phyloP scores from a whole-genome alignment of 306 rosid genomes.

The Quercus variabilis region DNA sequence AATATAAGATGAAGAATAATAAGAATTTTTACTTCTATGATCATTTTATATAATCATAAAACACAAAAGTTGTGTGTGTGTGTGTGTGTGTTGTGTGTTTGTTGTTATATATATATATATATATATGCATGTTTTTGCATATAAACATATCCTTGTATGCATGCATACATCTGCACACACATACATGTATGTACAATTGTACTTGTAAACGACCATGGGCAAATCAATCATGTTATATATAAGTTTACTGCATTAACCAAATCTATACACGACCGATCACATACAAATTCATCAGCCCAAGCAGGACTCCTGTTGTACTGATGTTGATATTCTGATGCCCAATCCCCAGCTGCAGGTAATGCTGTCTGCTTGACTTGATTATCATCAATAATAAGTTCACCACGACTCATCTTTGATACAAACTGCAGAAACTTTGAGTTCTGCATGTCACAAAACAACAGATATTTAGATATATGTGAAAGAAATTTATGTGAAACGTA shows the following conservation, averaged over 20 bases:
- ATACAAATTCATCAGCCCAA: slow-evolving; percentile 87
- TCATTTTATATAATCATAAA: not conserved
- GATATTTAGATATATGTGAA: not conserved
- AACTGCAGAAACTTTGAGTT: slow-evolving; percentile 94
- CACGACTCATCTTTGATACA: slow-evolving; percentile 97
- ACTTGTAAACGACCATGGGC: too few species aligned
- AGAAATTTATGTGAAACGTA: slow-evolving; percentile 3
- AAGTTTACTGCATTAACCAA: not conserved
- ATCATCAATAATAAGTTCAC: slow-evolving; percentile 85
- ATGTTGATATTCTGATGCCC: slow-evolving; percentile 84
- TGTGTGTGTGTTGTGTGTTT: not conserved
- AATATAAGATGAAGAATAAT: not conserved
- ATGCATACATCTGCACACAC: not conserved
- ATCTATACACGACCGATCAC: slow-evolving; percentile 37
- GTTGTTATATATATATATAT: too few species aligned
- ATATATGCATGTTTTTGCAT: not conserved
- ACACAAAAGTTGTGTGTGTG: not conserved
- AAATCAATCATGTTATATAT: not conserved
- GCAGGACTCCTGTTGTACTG: slow-evolving; percentile 49
- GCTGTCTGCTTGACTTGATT: slow-evolving; percentile 79
- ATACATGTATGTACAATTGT: not conserved
- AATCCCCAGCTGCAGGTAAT: slow-evolving; percentile 64
- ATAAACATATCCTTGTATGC: not conserved
- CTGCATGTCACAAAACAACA: slow-evolving; percentile 40
- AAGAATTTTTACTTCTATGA: not conserved